Evolutionary conservation across 1,139 yeast genomes (phyloP), one percentile per base, ranked within the genome.

Genomic region (Suhomyces maxii): DNA sequence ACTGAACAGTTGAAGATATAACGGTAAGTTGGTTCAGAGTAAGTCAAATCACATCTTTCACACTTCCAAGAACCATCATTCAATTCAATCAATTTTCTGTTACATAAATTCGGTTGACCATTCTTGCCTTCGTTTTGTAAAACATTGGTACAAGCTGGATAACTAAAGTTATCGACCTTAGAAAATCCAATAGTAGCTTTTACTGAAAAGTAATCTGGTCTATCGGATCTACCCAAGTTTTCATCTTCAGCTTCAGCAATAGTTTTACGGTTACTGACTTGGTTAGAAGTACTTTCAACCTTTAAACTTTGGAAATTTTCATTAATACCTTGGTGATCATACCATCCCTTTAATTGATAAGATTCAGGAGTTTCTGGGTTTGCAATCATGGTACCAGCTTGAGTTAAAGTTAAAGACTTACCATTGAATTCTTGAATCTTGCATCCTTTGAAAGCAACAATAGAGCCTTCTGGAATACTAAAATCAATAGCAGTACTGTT

Each of bases 331-430:
- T 81, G 83, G 42, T 84, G 80, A 60, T 89, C 96, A 60, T 83
- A 95, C 99, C 99, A 95, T 6, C 99, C 98, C 65, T 89, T 89
- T 56, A 95, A 77, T 45, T 81, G 78, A 64, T 83, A 89, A 7
- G 97, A 93, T 64, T 90, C 97, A 13, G 89, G 85, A 18, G 88
- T 80, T 60, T 91, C 97, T 1, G 99, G 99, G 56, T 89, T 88
- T 11, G 87, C 77, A 39, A 83, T 65, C 55, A 93, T 69, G 3
- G 89, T 77, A 30, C 97, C 91, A 10, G 89, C 78, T 53, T 85
- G 89, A 18, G 93, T 82, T 65, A 90, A 79, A 2, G 96, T 86
- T 55, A 95, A 75, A 13, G 89, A 80, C 60, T 93, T 83, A 34
- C 98, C 98, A 48, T 86, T 85, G 65, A 89, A 95, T 62, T 93